These are phyloP conservation scores for Clohesyomyces aquaticus DNA, from an alignment of 495 filamentous ascomycete species.

Conservation along the genomic window DNA sequence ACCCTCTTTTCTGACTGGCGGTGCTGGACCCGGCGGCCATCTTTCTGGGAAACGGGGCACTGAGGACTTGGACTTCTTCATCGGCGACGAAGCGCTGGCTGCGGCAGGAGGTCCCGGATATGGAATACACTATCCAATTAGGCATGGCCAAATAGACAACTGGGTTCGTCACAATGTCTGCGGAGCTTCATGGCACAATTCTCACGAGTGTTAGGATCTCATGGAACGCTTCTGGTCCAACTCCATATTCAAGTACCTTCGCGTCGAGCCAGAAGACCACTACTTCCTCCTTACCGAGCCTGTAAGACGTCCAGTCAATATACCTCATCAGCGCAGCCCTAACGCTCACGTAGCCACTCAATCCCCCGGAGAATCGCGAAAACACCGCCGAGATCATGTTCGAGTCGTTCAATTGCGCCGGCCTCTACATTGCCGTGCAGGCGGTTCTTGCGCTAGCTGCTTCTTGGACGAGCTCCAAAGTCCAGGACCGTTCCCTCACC, in stretches of 20 bases:
- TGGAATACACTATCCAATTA: conserved; percentile 93
- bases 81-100: conserved; percentile 91
- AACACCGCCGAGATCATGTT: conserved; percentile 99
- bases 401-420: conserved; percentile 98
- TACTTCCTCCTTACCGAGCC: conserved; percentile 97
- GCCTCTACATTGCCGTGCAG: conserved; percentile 98
- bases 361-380: conserved; percentile 97
- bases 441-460: conserved; percentile 94
- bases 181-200: background rate
- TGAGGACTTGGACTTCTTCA: conserved; percentile 98
- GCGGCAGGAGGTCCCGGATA: conserved; percentile 87
- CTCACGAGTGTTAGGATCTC: conserved; percentile 65
- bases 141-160: conserved; percentile 97
- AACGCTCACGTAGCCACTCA: conserved; percentile 69
- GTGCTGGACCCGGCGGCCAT: conserved; percentile 78
- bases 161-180: conserved; percentile 64
- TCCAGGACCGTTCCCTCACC: conserved; percentile 93
- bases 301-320: conserved; percentile 56
- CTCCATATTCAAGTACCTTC: conserved; percentile 98
- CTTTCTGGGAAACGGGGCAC: conserved; percentile 91
- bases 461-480: conserved; percentile 98
- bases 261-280: conserved; percentile 97
- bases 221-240: conserved; percentile 99
- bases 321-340: background rate
- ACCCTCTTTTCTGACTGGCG: conserved; percentile 91